Percentiles rank a stretch among this genome's conserved stretches.
These are phyloP conservation scores for Zoysia matrella DNA, from an alignment of 202 grass and related monocot species.

Conservation along the genomic window DNA sequence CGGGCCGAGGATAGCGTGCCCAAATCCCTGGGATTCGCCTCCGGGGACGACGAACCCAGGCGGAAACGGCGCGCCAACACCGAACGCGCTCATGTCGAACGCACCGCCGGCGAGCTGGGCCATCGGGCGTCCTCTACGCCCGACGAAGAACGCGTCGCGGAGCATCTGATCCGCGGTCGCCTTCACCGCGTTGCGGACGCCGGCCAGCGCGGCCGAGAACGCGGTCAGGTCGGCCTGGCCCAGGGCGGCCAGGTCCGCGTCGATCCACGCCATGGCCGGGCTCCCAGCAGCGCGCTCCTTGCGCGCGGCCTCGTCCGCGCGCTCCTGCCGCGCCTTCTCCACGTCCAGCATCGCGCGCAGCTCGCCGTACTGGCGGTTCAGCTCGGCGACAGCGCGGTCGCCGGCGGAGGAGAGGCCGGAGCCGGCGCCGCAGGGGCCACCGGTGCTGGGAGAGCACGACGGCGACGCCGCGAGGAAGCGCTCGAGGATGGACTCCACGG, in stretches of 20 bases:
- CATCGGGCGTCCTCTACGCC: conserved; percentile 12
- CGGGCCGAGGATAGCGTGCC: conserved; percentile 14
- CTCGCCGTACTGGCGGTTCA: conserved; percentile 41
- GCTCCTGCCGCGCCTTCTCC: conserved; percentile 39
- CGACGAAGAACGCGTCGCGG: conserved; percentile 28
- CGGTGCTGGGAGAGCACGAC: not conserved
- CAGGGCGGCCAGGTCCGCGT: not conserved
- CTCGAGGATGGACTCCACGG: conserved; percentile 32
- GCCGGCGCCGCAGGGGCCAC: not conserved
- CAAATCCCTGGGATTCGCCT: not conserved
- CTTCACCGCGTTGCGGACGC: conserved; percentile 14
- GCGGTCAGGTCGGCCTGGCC: conserved; percentile 16
- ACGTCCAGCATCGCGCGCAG: conserved; percentile 25
- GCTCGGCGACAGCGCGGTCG: conserved; percentile 11
- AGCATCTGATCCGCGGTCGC: conserved; percentile 28
- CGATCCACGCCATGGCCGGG: conserved; percentile 35
- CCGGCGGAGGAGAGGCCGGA: conserved; percentile 2
- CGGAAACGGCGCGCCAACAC: not conserved
- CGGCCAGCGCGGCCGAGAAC: not conserved
- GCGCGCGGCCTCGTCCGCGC: conserved; percentile 6
- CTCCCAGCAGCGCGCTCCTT: conserved; percentile 31
- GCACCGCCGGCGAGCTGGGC: not conserved
- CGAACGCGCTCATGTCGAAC: not conserved
- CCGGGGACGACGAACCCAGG: conserved; percentile 2
- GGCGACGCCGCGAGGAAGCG: conserved; percentile 21